Evolutionary conservation across 2,329 filamentous ascomycete species (phyloP), one percentile per base, ranked within the genome.

Genomic region (Pyrenophora teres): DNA sequence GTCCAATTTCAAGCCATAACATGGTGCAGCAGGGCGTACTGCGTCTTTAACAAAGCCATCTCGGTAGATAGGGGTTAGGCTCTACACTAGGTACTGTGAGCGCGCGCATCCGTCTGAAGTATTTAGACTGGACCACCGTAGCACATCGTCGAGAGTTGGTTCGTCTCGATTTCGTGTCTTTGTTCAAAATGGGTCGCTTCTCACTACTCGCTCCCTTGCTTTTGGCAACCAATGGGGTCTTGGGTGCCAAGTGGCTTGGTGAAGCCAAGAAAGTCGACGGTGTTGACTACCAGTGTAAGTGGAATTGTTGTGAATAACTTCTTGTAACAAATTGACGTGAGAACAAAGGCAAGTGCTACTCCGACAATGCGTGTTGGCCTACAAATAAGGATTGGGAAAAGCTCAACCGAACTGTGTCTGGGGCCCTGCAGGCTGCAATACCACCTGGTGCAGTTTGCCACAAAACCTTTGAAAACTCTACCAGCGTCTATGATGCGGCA

Each of bases 291-390:
- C 58, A 68, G 23, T 73, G 70, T 48, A 43, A 48, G 44, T 10
- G 19, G 35, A 3, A 6, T n/a, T n/a, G 2, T 1, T 18, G 13
- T 9, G 38, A 31, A 39, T 5, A 23, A 30, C 25, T 13, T 13
- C 6, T 12, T 15, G 6, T 25, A 2, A 19, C 1, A 16, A 33
- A 15, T 25, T 42, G 13, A 51, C 9, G 5, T 2, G 9, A 1
- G 0, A 16, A 4, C 3, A 15, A n/a, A 52, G 49, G 49, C 58
- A 73, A 73, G 49, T 73, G 70, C 52, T 73, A 72, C 51, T 65
- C 64, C 0, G 68, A 71, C 45, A 67, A 72, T 40, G 46, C 63
- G 0, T 72, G 70, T 54, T 73, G 68, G 67, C 70, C 70, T 2
- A 63, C 59, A 3, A 56, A 47, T 23, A 45, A 46, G 1, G 64